phyloP scores from a whole-genome alignment of 2,329 filamentous ascomycete species.

The Phoma sp. region DNA sequence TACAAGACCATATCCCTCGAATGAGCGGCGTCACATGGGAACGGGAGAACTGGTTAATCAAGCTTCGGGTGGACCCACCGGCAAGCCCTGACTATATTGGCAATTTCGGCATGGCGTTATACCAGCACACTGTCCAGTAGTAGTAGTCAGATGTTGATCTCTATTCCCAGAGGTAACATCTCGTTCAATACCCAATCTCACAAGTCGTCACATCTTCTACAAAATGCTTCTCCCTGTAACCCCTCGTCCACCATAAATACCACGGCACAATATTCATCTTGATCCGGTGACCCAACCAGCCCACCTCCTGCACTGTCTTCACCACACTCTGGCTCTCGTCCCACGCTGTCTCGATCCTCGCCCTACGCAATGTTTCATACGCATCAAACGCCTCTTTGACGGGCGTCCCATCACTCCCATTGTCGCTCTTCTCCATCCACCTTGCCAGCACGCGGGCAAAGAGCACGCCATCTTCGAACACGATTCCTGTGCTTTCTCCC shows the following conservation, averaged over 20 bases:
- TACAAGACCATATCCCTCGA: too few relatives aligned
- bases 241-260: constrained; percentile 56
- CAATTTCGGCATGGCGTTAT: too few relatives aligned
- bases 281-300: constrained; percentile 55
- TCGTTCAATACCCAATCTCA: constrained; percentile 27
- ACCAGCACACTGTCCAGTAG: too few relatives aligned
- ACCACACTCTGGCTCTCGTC: constrained; percentile 57
- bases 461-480: constrained; percentile 61
- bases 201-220: constrained; percentile 55
- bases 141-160: too few relatives aligned
- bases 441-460: constrained; percentile 54
- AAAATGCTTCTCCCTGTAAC: constrained; percentile 53
- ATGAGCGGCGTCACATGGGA: too few relatives aligned
- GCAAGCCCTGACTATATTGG: too few relatives aligned
- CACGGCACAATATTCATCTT: constrained; percentile 57
- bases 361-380: constrained; percentile 56
- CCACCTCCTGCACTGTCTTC: constrained; percentile 54
- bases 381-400: constrained; percentile 57
- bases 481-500: constrained; percentile 60
- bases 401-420: constrained; percentile 27
- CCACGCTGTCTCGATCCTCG: constrained; percentile 55
- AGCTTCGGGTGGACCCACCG: too few relatives aligned
- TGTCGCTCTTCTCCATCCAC: constrained; percentile 51
- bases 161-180: neutral
- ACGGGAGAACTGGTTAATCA: too few relatives aligned